phyloP scores from a whole-genome alignment of 2,329 filamentous ascomycete genomes.

The Blastomyces gilchristii region DNA sequence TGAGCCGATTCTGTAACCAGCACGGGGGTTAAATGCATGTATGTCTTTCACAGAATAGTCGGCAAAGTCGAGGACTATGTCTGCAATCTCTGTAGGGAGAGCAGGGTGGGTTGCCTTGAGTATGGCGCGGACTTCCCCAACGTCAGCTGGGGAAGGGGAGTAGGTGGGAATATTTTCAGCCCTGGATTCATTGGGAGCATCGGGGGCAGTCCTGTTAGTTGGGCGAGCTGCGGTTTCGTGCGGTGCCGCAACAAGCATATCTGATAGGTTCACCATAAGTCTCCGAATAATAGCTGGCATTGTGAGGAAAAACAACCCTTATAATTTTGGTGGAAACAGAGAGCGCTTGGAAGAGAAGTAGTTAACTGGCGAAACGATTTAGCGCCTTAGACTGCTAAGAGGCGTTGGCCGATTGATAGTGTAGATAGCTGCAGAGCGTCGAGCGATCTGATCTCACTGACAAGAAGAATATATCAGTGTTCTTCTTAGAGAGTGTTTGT shows the following conservation, averaged over 20 bases:
- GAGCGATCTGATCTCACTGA: neutral
- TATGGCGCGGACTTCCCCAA: neutral
- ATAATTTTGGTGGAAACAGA: neutral
- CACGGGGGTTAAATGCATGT: neutral
- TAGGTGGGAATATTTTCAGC: neutral
- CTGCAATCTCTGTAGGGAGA: slow-evolving; percentile 7
- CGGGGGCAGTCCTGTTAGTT: neutral
- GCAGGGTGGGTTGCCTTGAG: slow-evolving; percentile 4
- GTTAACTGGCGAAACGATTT: neutral
- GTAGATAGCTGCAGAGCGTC: neutral
- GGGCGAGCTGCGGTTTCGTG: neutral
- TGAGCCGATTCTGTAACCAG: neutral
- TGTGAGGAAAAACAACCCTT: neutral
- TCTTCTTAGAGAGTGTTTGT: too few species aligned
- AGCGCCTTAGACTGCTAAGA: neutral
- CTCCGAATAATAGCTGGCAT: neutral
- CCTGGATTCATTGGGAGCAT: too few species aligned
- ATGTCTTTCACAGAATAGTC: slow-evolving; percentile 5
- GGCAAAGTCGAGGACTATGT: slow-evolving; percentile 6
- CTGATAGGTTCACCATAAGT: neutral
- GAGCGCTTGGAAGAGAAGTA: neutral
- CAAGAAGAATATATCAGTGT: neutral
- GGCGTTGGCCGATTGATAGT: neutral
- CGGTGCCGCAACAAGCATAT: neutral
- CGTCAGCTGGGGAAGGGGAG: slow-evolving; percentile 5